These are phyloP conservation scores for Erigeron canadensis DNA, from an alignment of 129 eudicot species.

Conservation along the genomic window DNA sequence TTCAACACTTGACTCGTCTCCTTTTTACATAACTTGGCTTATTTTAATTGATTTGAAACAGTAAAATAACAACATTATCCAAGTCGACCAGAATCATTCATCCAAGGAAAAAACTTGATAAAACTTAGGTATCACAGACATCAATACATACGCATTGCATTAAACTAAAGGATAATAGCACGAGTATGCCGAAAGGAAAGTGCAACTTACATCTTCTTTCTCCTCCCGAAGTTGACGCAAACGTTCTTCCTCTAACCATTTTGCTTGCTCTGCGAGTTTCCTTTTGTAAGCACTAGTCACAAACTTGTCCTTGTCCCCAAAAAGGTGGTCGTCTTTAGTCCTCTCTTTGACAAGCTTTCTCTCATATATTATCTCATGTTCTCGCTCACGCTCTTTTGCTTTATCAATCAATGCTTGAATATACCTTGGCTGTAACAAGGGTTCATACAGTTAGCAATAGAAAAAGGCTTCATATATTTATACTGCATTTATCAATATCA, in stretches of 20 bases:
- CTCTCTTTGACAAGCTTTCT: slow-evolving; percentile 94
- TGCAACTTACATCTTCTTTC: slow-evolving; percentile 76
- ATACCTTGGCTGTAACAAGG: slow-evolving; percentile 64
- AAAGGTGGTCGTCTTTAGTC: slow-evolving; percentile 75
- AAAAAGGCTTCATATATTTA: neutral
- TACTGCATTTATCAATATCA: neutral
- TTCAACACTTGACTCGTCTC: neutral
- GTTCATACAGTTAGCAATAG: slow-evolving; percentile 9
- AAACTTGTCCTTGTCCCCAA: slow-evolving; percentile 80
- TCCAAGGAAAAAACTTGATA: neutral
- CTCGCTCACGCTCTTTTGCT: slow-evolving; percentile 79
- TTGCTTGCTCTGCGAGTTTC: slow-evolving; percentile 92
- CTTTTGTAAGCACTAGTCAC: slow-evolving; percentile 87
- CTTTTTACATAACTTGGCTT: neutral
- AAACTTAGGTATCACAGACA: neutral
- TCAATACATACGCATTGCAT: neutral
- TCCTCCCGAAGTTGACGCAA: slow-evolving; percentile 81
- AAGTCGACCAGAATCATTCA: neutral
- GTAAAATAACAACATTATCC: neutral
- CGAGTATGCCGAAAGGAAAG: slow-evolving; percentile 4
- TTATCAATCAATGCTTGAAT: slow-evolving; percentile 69
- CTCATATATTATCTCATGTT: slow-evolving; percentile 82
- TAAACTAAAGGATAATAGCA: neutral
- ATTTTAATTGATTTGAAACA: neutral
- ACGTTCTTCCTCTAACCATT: slow-evolving; percentile 90